These are phyloP conservation scores for Vararia minispora DNA, from an alignment of 768 basidiomycete species.

Conservation along the genomic window DNA sequence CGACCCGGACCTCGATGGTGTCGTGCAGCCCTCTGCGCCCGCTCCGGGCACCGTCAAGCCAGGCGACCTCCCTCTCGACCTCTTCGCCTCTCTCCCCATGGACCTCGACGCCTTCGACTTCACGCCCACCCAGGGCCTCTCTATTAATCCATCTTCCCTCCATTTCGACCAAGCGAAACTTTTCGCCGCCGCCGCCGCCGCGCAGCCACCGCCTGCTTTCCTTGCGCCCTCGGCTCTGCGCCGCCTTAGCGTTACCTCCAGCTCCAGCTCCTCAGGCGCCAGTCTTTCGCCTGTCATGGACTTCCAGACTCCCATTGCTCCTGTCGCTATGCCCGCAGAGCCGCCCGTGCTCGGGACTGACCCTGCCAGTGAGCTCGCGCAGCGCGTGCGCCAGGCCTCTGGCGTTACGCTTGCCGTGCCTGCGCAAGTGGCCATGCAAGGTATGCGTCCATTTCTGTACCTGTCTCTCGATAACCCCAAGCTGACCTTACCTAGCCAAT, in stretches of 20 bases:
- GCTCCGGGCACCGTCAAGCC: conserved; percentile 4
- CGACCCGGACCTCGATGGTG: not conserved
- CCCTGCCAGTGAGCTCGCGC: conserved; percentile 25
- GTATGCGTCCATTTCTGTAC: conserved; percentile 1
- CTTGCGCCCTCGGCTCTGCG: conserved; percentile 16
- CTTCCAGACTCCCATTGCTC: conserved; percentile 22
- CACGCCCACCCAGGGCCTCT: conserved; percentile 40
- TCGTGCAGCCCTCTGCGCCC: not conserved
- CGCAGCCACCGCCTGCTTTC: conserved; percentile 4
- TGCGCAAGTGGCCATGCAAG: conserved; percentile 20
- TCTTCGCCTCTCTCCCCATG: conserved; percentile 31
- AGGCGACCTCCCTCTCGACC: conserved; percentile 28
- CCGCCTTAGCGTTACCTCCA: conserved; percentile 44
- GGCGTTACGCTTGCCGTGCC: conserved; percentile 28
- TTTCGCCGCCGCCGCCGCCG: conserved; percentile 15
- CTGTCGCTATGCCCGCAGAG: conserved; percentile 14
- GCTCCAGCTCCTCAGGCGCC: conserved; percentile 42
- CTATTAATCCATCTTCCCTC: conserved; percentile 53
- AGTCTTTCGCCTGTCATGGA: conserved; percentile 42
- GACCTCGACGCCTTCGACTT: conserved; percentile 64
- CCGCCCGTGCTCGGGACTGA: conserved; percentile 17
- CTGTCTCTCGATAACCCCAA: too few relatives aligned
- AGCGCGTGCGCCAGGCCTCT: conserved; percentile 25
- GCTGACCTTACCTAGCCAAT: not conserved
- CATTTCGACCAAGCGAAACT: conserved; percentile 36